Conservation (phyloP, 2,329 filamentous ascomycete genomes). For the Remersonia thermophila region DNA sequence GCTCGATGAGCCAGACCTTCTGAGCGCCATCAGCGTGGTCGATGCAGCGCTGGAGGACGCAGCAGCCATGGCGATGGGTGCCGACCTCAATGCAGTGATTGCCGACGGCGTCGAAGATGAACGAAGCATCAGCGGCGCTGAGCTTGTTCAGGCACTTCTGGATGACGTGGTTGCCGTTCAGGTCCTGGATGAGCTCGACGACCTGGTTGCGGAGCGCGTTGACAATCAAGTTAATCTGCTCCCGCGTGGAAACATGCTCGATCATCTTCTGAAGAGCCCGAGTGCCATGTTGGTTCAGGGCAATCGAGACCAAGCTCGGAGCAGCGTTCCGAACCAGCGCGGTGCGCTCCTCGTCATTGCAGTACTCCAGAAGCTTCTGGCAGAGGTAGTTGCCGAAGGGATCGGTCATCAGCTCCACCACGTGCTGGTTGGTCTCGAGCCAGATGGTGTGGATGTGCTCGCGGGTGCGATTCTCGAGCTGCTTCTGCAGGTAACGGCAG, state of each 20-base stretch:
- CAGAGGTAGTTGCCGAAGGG: constrained; percentile 98
- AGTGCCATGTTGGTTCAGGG: constrained; percentile 93
- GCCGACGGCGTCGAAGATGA: constrained; percentile 94
- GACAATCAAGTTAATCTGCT: constrained; percentile 81
- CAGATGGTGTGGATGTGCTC: constrained; percentile 89
- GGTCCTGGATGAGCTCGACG: constrained; percentile 87
- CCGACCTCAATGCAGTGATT: constrained; percentile 78
- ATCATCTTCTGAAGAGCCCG: constrained; percentile 99
- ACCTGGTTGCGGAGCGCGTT: constrained; percentile 71
- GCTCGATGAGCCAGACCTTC: constrained; percentile 71
- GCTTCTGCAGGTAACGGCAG: constrained; percentile 92
- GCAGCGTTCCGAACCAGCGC: constrained; percentile 83
- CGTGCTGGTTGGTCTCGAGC: constrained; percentile 81
- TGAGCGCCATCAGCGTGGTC: constrained; percentile 88
- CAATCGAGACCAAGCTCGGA: constrained; percentile 79
- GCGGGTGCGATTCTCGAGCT: constrained; percentile 78
- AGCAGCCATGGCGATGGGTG: constrained; percentile 95
- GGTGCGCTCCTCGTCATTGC: constrained; percentile 89
- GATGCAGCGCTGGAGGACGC: constrained; percentile 94
- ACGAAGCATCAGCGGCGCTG: constrained; percentile 69
- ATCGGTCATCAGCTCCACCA: constrained; percentile 96
- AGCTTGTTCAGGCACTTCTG: constrained; percentile 98
- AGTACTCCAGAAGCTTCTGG: constrained; percentile 94
- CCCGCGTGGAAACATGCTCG: constrained; percentile 77
- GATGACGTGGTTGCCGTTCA: constrained; percentile 98